Base-by-base conservation (phyloP, 1,284 basidiomycete species). In the Porogramme epimiltina region DNA sequence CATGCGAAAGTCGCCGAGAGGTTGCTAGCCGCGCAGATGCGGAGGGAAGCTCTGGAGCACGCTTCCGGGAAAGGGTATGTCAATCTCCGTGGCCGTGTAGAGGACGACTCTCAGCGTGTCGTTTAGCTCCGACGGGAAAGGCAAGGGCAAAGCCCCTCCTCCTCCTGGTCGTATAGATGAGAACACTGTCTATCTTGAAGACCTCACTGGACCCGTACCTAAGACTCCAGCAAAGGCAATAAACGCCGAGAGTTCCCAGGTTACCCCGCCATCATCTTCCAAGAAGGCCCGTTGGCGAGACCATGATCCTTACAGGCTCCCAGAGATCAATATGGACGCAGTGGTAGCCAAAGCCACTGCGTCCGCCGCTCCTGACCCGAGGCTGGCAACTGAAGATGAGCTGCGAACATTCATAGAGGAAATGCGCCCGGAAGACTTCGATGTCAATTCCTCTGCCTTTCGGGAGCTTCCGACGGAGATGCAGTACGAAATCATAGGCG, bases 401-500 rank as follows among this genome's bases (percentile, higher is more conserved):
- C 75, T 97, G 10, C 86, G 87, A 20, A 74, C 82, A 3, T 98
- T 98, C 70, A 95, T 98, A 59, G 92, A 96, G 48, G 89, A 95
- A 42, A 92, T 97, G 81, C 83, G 87, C 3, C 93, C 94, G 0
- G 93, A 93, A 61, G 93, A 97, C 65, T 90, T 98, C 62, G 95
- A 98, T 65, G 80, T 95, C 49, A 80, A 84, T 16, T 93, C 92
- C 2, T 80, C 90, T 8, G 90, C 87, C n/a, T 99, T 99, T 66
- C 86, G 87, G 23, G 91, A 93, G 55, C 80, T 99, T 10, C 95
- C 97, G 0, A 93, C 93, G 0, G 95, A 98, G 70, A 85, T 97
- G 20, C 95, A 99, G 67, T 99, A 99, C 70, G 97, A 99, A 74
- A 95, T 99, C 59, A 89, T 99, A 25, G 96, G 96, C 51, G 97